phyloP scores from a whole-genome alignment of 202 grass and related monocot genomes.

The Cymbopogon flexuosus region DNA sequence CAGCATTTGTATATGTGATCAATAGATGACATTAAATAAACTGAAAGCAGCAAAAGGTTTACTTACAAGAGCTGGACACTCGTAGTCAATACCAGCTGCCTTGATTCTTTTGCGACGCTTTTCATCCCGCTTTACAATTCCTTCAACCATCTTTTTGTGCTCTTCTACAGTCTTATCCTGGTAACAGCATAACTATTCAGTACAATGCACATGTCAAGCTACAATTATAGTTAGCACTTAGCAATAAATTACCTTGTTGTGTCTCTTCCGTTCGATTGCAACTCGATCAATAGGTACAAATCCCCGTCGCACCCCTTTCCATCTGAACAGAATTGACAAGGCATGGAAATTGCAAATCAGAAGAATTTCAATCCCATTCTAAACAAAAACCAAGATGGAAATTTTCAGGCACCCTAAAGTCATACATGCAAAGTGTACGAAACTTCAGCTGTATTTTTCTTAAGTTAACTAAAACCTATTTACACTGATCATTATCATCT shows the following conservation, averaged over 20 bases:
- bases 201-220: background rate
- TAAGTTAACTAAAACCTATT: background rate
- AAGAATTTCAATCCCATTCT: background rate
- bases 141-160: constrained; percentile 70
- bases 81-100: constrained; percentile 73
- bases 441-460: background rate
- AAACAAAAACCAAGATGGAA: background rate
- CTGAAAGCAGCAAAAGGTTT: background rate
- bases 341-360: background rate
- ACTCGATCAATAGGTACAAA: constrained; percentile 49
- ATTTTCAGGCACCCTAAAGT: background rate
- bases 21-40: constrained; percentile 30
- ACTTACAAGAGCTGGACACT: constrained; percentile 82
- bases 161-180: constrained; percentile 80
- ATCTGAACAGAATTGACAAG: constrained; percentile 45
- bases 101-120: constrained; percentile 80
- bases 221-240: constrained; percentile 7
- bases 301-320: constrained; percentile 51
- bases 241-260: constrained; percentile 62
- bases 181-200: constrained; percentile 20
- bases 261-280: constrained; percentile 52
- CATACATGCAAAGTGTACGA: background rate
- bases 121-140: constrained; percentile 69
- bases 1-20: background rate
- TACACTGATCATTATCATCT: background rate